phyloP scores from a whole-genome alignment of 495 filamentous ascomycete genomes.

The Penicillium pulvis region DNA sequence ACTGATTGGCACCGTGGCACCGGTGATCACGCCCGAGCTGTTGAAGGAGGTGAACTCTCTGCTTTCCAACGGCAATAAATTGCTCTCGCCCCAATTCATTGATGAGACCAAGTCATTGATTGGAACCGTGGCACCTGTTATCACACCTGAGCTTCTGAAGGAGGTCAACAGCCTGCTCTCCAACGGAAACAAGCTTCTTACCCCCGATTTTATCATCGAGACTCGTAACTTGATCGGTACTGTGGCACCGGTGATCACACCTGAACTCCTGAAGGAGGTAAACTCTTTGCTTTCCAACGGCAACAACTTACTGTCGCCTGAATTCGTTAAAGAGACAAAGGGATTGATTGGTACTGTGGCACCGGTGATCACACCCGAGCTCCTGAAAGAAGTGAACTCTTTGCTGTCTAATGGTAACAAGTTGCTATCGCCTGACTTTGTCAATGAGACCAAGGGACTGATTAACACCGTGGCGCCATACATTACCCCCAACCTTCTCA shows the following conservation, averaged over 20 bases:
- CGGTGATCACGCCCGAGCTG: constrained; percentile 45
- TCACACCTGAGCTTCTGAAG: constrained; percentile 13
- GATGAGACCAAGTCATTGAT: constrained; percentile 49
- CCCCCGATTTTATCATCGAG: constrained; percentile 33
- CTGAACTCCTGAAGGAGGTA: constrained; percentile 40
- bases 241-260: constrained; percentile 35
- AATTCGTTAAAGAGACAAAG: constrained; percentile 39
- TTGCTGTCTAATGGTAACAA: constrained; percentile 43
- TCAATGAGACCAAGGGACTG: constrained; percentile 47
- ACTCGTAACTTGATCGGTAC: constrained; percentile 32
- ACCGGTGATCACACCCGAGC: constrained; percentile 46
- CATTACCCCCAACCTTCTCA: constrained; percentile 11
- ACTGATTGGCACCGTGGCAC: constrained; percentile 32
- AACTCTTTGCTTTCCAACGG: constrained; percentile 41
- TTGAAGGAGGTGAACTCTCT: constrained; percentile 43
- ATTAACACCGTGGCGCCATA: constrained; percentile 26
- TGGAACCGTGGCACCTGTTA: constrained; percentile 7
- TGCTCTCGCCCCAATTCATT: constrained; percentile 42
- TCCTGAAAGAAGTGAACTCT: constrained; percentile 43
- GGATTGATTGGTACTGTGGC: constrained; percentile 36
- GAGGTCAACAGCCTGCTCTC: constrained; percentile 31
- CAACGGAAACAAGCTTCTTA: constrained; percentile 40
- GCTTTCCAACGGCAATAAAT: constrained; percentile 40
- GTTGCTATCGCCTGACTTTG: constrained; percentile 39
- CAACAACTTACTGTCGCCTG: constrained; percentile 30